Evolutionary conservation across 2,329 filamentous ascomycete species (phyloP).

Genomic region (Ascochyta pisi): DNA sequence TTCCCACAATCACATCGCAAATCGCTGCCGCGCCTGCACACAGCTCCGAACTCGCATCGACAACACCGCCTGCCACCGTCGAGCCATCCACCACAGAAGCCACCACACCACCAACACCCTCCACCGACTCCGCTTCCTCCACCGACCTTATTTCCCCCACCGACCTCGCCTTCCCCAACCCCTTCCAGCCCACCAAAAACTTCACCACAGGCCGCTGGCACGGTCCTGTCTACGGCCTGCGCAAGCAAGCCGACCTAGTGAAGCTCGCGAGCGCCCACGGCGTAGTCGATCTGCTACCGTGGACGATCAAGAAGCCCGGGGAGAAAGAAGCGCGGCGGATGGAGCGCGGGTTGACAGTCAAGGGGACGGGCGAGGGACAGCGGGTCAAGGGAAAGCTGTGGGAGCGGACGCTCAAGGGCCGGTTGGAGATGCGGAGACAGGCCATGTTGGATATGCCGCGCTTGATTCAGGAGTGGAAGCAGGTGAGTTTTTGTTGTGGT

Average conservation of each 20-base stretch:
- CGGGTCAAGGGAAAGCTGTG: slow-evolving; percentile 93
- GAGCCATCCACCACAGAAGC: not conserved
- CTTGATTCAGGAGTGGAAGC: slow-evolving; percentile 91
- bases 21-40: slow-evolving; percentile 22
- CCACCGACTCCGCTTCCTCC: slow-evolving; percentile 34
- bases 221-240: slow-evolving; percentile 79
- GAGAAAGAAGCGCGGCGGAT: slow-evolving; percentile 73
- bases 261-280: slow-evolving; percentile 81
- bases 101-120: slow-evolving; percentile 42
- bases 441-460: slow-evolving; percentile 96
- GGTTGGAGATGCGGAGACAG: slow-evolving; percentile 86
- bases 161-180: slow-evolving; percentile 69
- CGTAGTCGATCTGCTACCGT: slow-evolving; percentile 81
- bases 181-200: slow-evolving; percentile 82
- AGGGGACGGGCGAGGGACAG: slow-evolving; percentile 91
- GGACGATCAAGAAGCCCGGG: slow-evolving; percentile 76
- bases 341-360: slow-evolving; percentile 81
- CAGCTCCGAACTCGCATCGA: slow-evolving; percentile 22
- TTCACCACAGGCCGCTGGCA: slow-evolving; percentile 82
- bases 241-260: slow-evolving; percentile 88
- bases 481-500: slow-evolving; percentile 62
- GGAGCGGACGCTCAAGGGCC: slow-evolving; percentile 83
- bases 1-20: slow-evolving; percentile 41
- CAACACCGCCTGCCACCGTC: slow-evolving; percentile 28
- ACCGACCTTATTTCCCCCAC: slow-evolving; percentile 19